These are phyloP conservation scores for Colletotrichum falcatum DNA, from an alignment of 2,329 filamentous ascomycete genomes.

Conservation along the genomic window DNA sequence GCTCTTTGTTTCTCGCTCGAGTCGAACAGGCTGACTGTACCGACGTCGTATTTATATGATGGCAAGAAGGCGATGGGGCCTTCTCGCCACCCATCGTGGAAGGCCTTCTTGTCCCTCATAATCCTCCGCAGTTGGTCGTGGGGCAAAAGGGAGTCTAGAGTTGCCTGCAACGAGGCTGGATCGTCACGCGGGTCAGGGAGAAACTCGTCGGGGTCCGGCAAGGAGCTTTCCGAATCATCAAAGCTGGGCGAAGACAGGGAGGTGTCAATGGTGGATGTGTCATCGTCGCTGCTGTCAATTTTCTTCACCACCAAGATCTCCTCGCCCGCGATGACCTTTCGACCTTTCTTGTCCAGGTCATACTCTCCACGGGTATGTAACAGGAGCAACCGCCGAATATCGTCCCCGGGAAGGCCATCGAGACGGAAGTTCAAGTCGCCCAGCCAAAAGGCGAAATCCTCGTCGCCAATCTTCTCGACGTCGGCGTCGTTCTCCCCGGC, in stretches of 20 bases:
- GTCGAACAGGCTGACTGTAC: slow-evolving; percentile 92
- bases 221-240: slow-evolving; percentile 54
- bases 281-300: slow-evolving; percentile 61
- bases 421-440: slow-evolving; percentile 96
- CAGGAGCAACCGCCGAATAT: slow-evolving; percentile 86
- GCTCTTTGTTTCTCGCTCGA: slow-evolving; percentile 93
- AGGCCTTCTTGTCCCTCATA: slow-evolving; percentile 80
- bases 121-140: slow-evolving; percentile 88
- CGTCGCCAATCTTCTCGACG: slow-evolving; percentile 80
- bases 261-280: slow-evolving; percentile 52
- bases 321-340: slow-evolving; percentile 60
- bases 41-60: slow-evolving; percentile 97
- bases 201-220: slow-evolving; percentile 76
- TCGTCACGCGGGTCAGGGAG: slow-evolving; percentile 77
- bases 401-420: slow-evolving; percentile 87
- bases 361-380: slow-evolving; percentile 87
- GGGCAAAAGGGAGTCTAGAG: slow-evolving; percentile 84
- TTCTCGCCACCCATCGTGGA: slow-evolving; percentile 93
- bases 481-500: slow-evolving; percentile 75
- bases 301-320: slow-evolving; percentile 44
- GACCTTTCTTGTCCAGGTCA: slow-evolving; percentile 61
- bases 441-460: slow-evolving; percentile 96
- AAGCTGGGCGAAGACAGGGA: slow-evolving; percentile 49
- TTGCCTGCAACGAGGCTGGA: slow-evolving; percentile 88
- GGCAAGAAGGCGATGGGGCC: slow-evolving; percentile 89